Evolutionary conservation across 345 rosid species (phyloP), one percentile per base, ranked within the genome.

Genomic region (Hypericum perforatum): DNA sequence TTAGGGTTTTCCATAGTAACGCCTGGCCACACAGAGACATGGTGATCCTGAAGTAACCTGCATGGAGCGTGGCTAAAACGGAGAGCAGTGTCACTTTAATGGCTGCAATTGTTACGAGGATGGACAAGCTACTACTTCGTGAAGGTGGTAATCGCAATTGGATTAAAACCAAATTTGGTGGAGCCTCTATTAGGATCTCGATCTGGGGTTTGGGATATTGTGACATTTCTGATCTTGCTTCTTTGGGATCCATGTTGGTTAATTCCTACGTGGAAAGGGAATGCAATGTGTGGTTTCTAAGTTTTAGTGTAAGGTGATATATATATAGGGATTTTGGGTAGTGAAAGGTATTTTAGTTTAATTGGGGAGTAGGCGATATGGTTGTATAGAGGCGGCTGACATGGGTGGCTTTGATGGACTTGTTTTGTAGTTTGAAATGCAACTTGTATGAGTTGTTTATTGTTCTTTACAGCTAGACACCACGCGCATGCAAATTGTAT

Each of bases 31-130:
- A 49, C 5, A 66, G 53, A 22, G 70, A 60, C 3, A 66, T 57
- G 47, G 64, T 60, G 37, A 66, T 55, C 13, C 70, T 60, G 8
- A 66, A 66, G 36, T 66, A 55, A 11, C 70, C 70, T 11, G 70
- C 70, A 44, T 66, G 65, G 15, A 60, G 56, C 47, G 56, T 60
- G 6, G 45, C 45, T 37, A 66, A 39, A 12, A 55, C 11, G 37
- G 65, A 60, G 11, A 49, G 0, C 22, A 66, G 32, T 11, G 57
- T 54, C 16, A 44, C n/a, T 16, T 40, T 52, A 15, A 57, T 16
- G 8, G 36, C 6, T 1, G 11, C 7, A 1, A 16, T 5, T 43
- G 46, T 22, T 22, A 22, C 32, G 32, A 22, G 32, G 32, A 22
- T 22, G 32, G 32, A 22, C 32, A 1, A 22, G 32, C 32, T 22